Evolutionary conservation across 768 basidiomycete species (phyloP), one percentile per base, ranked within the genome.

Genomic region (Trametes villosa): DNA sequence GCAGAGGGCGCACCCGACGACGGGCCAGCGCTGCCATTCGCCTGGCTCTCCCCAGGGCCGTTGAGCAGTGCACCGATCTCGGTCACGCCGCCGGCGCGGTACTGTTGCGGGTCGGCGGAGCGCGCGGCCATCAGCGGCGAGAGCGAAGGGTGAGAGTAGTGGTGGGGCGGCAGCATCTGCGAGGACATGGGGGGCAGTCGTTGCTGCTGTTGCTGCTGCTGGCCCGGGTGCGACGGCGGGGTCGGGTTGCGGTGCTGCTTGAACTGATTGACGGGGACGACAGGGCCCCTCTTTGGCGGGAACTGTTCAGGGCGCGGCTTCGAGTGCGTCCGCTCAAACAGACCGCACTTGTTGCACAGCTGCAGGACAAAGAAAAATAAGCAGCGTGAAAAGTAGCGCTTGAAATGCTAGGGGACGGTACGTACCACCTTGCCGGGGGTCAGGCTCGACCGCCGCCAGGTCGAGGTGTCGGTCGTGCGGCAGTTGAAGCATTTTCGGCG

Each of bases 401-500:
- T 40, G 12, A 30, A 12, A 27, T 20, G 45, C 29, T 11, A 18
- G 15, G 22, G 13, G 29, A 48, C 6, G 29, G 13, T 15, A 67
- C 82, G 59, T 64, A 82, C 82, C 66, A 92, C 91, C 83, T 92
- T 92, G 27, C 91, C 91, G 1, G 89, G 90, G 59, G 83, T 86
- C 59, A 92, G 81, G 68, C 89, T 91, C 17, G 84, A 86, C 60
- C 91, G 75, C 34, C 91, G 75, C 91, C 91, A 92, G 26, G 90
- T 92, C 50, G 86, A 87, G 31, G 91, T 92, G 64, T 92, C 91
- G 15, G 91, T 91, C 26, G 90, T 92, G 71, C 87, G 87, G 73
- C 91, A 92, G 71, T 92, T 92, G 81, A 88, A 92, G 73, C 91
- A 92, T 47, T 89, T 77, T 36, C 91, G 75, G 27, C 91, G 81